A percentile compares a stretch with the other conserved stretches of the same genome.
phyloP scores from a whole-genome alignment of 257 asterid genomes.

The Thymus quinquecostatus region DNA sequence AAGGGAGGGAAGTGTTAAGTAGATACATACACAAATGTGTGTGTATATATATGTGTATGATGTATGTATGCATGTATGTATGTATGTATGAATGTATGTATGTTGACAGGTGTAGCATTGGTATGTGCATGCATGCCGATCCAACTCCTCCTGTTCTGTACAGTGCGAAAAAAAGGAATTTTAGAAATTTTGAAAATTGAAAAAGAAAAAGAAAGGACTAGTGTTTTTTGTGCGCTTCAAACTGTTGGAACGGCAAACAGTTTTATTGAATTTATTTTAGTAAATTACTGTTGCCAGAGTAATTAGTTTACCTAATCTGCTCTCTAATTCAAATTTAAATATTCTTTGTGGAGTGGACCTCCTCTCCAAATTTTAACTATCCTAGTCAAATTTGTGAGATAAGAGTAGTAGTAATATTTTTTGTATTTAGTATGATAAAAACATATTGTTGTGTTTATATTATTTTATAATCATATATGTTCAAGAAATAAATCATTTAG shows the following conservation, averaged over 20 bases:
- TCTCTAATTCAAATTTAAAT: background rate
- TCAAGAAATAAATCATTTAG: too few species aligned
- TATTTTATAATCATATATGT: too few species aligned
- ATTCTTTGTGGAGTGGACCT: too few species aligned
- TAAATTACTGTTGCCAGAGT: background rate
- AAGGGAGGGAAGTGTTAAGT: background rate
- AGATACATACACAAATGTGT: background rate
- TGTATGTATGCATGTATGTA: background rate
- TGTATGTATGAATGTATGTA: background rate
- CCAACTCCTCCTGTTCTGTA: background rate
- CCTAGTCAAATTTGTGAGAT: too few species aligned
- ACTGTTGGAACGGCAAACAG: constrained; percentile 13
- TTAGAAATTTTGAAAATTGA: background rate
- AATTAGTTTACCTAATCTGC: background rate
- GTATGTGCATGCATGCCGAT: constrained; percentile 30
- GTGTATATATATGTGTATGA: too few species aligned
- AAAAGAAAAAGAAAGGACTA: background rate
- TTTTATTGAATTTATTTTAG: background rate
- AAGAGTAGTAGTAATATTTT: too few species aligned
- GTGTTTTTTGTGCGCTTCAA: background rate
- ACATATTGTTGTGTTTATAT: too few species aligned
- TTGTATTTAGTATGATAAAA: too few species aligned
- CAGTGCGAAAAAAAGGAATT: constrained; percentile 8
- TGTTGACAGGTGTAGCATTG: constrained; percentile 34
- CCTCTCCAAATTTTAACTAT: too few species aligned